Base-by-base conservation (phyloP, 805 yeast species). In the Candida dendrica region DNA sequence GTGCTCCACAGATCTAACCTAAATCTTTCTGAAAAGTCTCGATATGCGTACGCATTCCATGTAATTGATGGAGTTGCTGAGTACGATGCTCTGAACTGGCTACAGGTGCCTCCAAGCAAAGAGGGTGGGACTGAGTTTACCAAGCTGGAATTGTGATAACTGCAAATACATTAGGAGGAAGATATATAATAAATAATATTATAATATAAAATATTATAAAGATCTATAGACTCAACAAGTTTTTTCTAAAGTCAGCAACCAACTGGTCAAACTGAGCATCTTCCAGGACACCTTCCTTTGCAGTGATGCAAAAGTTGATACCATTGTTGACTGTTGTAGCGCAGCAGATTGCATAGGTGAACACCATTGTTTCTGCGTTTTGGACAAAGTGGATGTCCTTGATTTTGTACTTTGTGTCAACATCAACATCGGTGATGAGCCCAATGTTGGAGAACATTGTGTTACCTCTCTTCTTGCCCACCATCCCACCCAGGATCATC, bases 31-130 rank as follows among this genome's bases (percentile, higher is more conserved):
- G 49, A 49, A 4, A 68, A 66, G 43, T 79, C 87, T 9, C 68
- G 95, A 47, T 83, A 69, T 53, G 93, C 89, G 0, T 85, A 84
- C 60, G 82, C 93, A 0, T 85, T 85, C 61, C 95, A 85, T 55
- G 72, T 81, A 36, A 81, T 85, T 43, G 93, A 85, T 40, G 91
- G 91, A 2, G 60, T 47, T 2, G 65, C 74, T 11, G 58, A 70
- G 20, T 85, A 83, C 52, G 93, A 84, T 55, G 62, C 64, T 18
- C 59, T 68, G 52, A 84, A 84, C 56, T 85, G 95, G 93, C 68
- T 84, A 30, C 95, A 85, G 54, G 77, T 84, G 4, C 93, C 93
- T 2, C 74, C 81, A 0, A 53, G 73, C 4, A 47, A 51, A 7
- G 63, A 61, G 11, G 90, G 91, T 1, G 84, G 87, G 1, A 58